Evolutionary conservation across 495 filamentous ascomycete genomes (phyloP).

Genomic region (Evernia prunastri): DNA sequence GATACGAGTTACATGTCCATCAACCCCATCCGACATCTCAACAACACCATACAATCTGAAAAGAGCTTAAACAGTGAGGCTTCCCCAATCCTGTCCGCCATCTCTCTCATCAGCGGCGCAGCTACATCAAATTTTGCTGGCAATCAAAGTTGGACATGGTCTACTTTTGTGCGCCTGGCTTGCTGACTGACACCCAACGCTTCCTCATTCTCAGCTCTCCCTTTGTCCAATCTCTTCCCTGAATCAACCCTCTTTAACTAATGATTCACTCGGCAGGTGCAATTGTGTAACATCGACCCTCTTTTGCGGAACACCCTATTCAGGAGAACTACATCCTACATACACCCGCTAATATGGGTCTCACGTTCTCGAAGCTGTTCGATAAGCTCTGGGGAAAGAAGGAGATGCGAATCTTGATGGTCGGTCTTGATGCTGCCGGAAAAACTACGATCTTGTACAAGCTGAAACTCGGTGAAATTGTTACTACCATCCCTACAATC

Average conservation of each 20-base stretch:
- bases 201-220: neutral
- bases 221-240: neutral
- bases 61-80: constrained; percentile 10
- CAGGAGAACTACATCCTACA: constrained; percentile 27
- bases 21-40: constrained; percentile 6
- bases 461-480: constrained; percentile 97
- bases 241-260: neutral
- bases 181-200: constrained; percentile 11
- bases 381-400: constrained; percentile 96
- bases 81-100: neutral
- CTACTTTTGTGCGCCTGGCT: constrained; percentile 11
- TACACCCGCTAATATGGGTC: constrained; percentile 75
- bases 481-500: constrained; percentile 98
- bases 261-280: constrained; percentile 5
- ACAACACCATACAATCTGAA: neutral
- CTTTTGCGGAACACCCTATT: constrained; percentile 8
- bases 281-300: neutral
- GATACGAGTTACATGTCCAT: constrained; percentile 15
- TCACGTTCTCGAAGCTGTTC: constrained; percentile 88
- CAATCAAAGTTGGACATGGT: constrained; percentile 2
- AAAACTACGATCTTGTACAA: constrained; percentile 99
- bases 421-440: constrained; percentile 93
- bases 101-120: neutral
- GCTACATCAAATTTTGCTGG: constrained; percentile 1
- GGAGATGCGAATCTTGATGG: constrained; percentile 99